Conservation (phyloP, 179 eudicot species). For the Amaranthus tricolor region DNA sequence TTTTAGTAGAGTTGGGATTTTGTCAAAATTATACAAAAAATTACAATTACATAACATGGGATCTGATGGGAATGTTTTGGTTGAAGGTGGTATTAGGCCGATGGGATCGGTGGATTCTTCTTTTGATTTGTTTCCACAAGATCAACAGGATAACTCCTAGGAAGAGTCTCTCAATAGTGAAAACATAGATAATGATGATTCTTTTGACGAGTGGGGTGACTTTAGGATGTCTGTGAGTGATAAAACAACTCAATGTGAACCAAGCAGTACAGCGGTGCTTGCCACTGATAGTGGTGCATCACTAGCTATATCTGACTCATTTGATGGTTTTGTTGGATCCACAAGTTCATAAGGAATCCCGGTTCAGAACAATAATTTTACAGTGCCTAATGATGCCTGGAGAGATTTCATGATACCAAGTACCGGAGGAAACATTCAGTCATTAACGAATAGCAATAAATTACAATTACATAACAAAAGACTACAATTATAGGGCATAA, state of each 20-base stretch:
- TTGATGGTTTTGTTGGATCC: slow-evolving; percentile 37
- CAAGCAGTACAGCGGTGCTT: slow-evolving; percentile 26
- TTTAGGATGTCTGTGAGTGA: slow-evolving; percentile 23
- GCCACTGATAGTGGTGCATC: slow-evolving; percentile 18
- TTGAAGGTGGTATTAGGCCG: slow-evolving; percentile 17
- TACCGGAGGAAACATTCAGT: not conserved
- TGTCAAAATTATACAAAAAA: not conserved
- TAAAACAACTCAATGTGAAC: slow-evolving; percentile 30
- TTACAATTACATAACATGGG: slow-evolving; percentile 53
- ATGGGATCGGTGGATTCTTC: slow-evolving; percentile 25
- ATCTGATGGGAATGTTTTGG: slow-evolving; percentile 32
- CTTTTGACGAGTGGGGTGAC: slow-evolving; percentile 26
- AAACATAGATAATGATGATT: slow-evolving; percentile 18
- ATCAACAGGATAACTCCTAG: slow-evolving; percentile 19
- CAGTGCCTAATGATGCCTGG: slow-evolving; percentile 21
- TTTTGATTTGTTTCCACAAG: slow-evolving; percentile 35
- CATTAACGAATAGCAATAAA: not conserved
- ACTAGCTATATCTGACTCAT: slow-evolving; percentile 30
- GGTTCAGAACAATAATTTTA: slow-evolving; percentile 7
- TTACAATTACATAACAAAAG: no score
- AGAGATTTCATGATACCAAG: slow-evolving; percentile 10
- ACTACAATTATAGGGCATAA: no score
- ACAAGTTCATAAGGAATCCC: slow-evolving; percentile 17
- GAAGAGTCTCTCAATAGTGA: slow-evolving; percentile 9
- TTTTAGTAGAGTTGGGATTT: slow-evolving; percentile 20